phyloP scores from a whole-genome alignment of 441 rosid species.

The Gossypium lobatum region DNA sequence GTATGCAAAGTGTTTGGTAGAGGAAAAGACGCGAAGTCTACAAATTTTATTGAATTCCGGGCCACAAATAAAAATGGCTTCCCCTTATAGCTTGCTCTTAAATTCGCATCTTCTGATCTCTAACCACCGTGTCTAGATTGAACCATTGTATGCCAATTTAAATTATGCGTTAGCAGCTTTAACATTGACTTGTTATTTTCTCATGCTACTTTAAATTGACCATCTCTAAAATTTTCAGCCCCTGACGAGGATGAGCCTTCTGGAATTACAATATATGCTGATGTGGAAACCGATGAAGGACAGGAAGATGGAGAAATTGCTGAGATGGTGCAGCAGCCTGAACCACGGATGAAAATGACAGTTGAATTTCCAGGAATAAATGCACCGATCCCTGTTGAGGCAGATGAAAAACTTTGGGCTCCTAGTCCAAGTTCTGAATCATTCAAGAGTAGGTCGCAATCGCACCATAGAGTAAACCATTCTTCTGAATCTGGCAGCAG shows the following conservation, averaged over 20 bases:
- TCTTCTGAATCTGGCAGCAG: conserved; percentile 38
- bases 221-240: conserved; percentile 31
- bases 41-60: background rate
- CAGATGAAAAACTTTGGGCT: conserved; percentile 66
- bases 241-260: conserved; percentile 60
- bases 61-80: background rate
- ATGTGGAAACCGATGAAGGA: conserved; percentile 46
- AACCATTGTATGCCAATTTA: background rate
- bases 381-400: conserved; percentile 75
- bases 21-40: background rate
- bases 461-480: conserved; percentile 27
- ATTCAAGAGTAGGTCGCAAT: conserved; percentile 27
- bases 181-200: background rate
- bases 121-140: background rate
- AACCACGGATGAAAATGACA: conserved; percentile 49
- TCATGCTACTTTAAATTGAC: conserved; percentile 7
- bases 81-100: background rate
- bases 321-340: conserved; percentile 29
- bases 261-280: conserved; percentile 72
- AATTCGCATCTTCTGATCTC: background rate
- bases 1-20: background rate
- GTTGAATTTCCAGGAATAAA: conserved; percentile 81
- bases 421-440: conserved; percentile 33
- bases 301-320: conserved; percentile 73
- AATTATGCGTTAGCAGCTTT: background rate